These are phyloP conservation scores for Syncephalastrum sp. DNA, from an alignment of 371 early-diverging fungal species.

Conservation along the genomic window DNA sequence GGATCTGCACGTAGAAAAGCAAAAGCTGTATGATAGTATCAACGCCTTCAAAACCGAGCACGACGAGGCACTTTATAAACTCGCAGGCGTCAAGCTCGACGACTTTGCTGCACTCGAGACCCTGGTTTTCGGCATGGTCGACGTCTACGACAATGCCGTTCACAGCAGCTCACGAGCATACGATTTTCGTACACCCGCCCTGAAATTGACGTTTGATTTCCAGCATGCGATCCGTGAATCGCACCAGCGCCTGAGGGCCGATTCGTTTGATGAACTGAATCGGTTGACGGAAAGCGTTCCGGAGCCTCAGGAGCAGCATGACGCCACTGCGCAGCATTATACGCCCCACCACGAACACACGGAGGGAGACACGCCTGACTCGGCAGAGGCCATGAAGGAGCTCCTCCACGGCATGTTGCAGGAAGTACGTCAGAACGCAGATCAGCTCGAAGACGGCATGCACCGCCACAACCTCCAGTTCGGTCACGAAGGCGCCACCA, in stretches of 20 bases:
- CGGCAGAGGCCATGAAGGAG: constrained; percentile 30
- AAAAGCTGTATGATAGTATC: constrained; percentile 24
- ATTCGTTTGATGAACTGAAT: constrained; percentile 13
- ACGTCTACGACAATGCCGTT: constrained; percentile 40
- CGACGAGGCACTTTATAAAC: constrained; percentile 25
- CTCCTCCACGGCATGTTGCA: constrained; percentile 42
- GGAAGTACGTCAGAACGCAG: constrained; percentile 49
- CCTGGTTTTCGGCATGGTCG: constrained; percentile 40
- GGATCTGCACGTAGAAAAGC: constrained; percentile 25
- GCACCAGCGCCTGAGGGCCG: constrained; percentile 28
- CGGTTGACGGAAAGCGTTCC: constrained; percentile 6
- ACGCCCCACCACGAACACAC: constrained; percentile 17
- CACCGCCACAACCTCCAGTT: constrained; percentile 30
- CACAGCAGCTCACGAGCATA: constrained; percentile 12
- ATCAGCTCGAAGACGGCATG: constrained; percentile 50
- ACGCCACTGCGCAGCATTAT: constrained; percentile 6
- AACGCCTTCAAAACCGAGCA: constrained; percentile 25
- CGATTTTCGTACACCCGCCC: constrained; percentile 43
- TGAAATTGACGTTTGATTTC: constrained; percentile 44
- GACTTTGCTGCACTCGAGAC: constrained; percentile 45
- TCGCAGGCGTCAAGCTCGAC: constrained; percentile 33
- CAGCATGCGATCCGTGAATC: constrained; percentile 44
- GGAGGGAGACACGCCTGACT: constrained; percentile 17
- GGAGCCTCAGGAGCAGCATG: not conserved
- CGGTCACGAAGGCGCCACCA: constrained; percentile 27